Conservation (phyloP, 73 alveolate species). For the Paramecium tetraurelia region DNA sequence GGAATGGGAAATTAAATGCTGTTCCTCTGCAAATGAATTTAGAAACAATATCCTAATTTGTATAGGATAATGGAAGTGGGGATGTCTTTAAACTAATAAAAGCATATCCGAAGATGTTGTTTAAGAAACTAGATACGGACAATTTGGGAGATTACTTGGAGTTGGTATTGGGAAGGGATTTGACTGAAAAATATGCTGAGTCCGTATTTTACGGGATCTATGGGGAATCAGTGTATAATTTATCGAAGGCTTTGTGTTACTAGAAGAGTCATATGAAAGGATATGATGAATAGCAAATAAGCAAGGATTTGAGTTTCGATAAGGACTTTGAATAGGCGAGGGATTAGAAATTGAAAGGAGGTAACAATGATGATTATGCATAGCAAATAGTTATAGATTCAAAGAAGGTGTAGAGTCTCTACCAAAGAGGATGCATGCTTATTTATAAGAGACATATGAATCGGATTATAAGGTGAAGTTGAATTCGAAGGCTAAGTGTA, state of each 20-base stretch:
- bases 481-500: neutral
- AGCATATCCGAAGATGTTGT: neutral
- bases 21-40: conserved; percentile 11
- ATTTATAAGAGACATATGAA: neutral
- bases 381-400: conserved; percentile 20
- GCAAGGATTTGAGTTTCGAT: neutral
- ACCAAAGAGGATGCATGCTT: neutral
- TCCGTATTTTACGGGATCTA: conserved; percentile 14
- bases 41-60: neutral
- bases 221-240: conserved; percentile 4
- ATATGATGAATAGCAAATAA: neutral
- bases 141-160: neutral
- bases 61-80: neutral
- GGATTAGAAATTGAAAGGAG: neutral
- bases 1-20: conserved; percentile 1
- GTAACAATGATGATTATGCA: neutral
- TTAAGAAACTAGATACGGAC: neutral
- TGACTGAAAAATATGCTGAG: conserved; percentile 12
- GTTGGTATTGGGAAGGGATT: neutral
- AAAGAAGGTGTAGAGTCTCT: neutral
- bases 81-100: neutral
- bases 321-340: neutral
- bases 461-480: neutral
- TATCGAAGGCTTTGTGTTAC: neutral
- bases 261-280: neutral